Conservation (phyloP, 2,329 filamentous ascomycete species). For the Pseudodiploospora longispora region DNA sequence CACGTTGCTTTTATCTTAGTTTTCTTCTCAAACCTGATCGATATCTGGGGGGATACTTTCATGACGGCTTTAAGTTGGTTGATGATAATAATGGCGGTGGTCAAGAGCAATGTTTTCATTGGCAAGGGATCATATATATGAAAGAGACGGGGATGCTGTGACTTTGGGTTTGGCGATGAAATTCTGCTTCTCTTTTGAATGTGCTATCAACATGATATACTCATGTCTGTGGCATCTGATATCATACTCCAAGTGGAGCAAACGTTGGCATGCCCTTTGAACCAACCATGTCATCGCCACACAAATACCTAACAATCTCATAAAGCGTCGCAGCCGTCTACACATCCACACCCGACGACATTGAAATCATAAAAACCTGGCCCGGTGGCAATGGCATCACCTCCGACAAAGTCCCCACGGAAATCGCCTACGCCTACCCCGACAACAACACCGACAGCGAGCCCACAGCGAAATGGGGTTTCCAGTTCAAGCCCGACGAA, state of each 20-base stretch:
- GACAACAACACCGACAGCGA: conserved; percentile 26
- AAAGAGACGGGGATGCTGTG: too few species aligned
- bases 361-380: conserved; percentile 81
- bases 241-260: too few species aligned
- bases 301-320: not conserved
- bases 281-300: too few species aligned
- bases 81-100: not conserved
- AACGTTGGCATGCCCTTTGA: too few species aligned
- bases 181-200: too few species aligned
- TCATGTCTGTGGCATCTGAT: too few species aligned
- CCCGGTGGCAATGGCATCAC: conserved; percentile 78
- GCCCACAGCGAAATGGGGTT: conserved; percentile 64
- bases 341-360: conserved; percentile 67
- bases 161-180: too few species aligned
- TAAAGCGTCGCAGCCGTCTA: conserved; percentile 59
- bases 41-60: too few species aligned
- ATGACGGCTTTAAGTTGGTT: too few species aligned
- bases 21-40: too few species aligned
- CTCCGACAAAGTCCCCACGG: conserved; percentile 79
- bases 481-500: conserved; percentile 73
- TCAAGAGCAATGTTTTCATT: not conserved
- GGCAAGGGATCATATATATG: too few species aligned
- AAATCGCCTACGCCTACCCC: conserved; percentile 55
- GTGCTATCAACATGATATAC: too few species aligned
- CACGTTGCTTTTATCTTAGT: not conserved